phyloP scores from a whole-genome alignment of 139 green algal species.

The Coccomyxa sp. region DNA sequence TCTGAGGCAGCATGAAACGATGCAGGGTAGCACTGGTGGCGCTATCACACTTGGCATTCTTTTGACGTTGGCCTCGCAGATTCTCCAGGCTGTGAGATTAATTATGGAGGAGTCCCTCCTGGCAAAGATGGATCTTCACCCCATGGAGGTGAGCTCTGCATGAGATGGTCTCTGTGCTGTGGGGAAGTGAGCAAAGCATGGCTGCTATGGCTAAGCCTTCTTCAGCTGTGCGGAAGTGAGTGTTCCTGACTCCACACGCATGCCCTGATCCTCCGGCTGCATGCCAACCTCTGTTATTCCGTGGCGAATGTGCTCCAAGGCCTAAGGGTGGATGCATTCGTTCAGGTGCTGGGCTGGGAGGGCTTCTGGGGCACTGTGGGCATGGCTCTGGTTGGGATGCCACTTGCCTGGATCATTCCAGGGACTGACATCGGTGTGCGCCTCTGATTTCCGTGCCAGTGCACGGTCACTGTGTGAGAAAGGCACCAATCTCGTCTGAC shows the following conservation, averaged over 20 bases:
- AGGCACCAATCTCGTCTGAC: background rate
- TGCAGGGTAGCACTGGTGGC: background rate
- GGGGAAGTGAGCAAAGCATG: background rate
- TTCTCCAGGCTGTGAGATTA: background rate
- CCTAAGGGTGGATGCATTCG: too few species aligned
- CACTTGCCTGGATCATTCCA: background rate
- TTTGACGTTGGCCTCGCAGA: background rate
- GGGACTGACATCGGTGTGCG: background rate
- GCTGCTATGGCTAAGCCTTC: background rate
- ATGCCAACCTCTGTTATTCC: too few species aligned
- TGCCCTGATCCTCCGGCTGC: background rate
- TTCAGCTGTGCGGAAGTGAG: background rate
- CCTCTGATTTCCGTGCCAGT: background rate
- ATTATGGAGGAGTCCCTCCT: background rate
- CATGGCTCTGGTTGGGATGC: background rate
- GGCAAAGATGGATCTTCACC: constrained; percentile 1
- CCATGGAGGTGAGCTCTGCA: background rate
- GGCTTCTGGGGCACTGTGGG: background rate
- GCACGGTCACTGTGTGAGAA: background rate
- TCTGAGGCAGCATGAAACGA: background rate
- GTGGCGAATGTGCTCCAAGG: background rate
- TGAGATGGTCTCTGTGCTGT: background rate
- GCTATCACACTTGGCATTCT: background rate
- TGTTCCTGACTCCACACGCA: background rate
- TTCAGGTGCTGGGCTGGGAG: constrained; percentile 8